Evolutionary conservation across 1,139 yeast species (phyloP), one percentile per base, ranked within the genome.

Genomic region (Blastobotrys indianensis): DNA sequence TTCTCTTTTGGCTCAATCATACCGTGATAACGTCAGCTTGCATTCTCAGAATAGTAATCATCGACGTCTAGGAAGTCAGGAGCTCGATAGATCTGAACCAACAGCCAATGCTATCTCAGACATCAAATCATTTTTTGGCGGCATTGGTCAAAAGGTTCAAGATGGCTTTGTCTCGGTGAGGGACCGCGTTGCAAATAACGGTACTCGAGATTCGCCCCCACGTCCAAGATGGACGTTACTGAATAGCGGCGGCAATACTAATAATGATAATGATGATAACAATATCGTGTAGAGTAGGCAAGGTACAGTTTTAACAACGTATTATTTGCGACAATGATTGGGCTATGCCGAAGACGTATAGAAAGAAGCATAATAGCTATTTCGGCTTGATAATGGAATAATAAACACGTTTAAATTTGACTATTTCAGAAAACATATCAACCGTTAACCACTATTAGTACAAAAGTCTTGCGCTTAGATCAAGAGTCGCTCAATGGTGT

Each of bases 401-500:
- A 20, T 20, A 20, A n/a, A n/a, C n/a, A n/a, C n/a, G n/a, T n/a
- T n/a, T 20, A 20, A 7, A 20, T 20, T 20, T 20, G 25, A 20
- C 7, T 20, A 20, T 20, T 20, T 4, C 7, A 43, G 31, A 12
- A 34, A n/a, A 9, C 42, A 34, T 29, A 40, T 44, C 4, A 23
- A 17, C 31, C 28, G 31, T 37, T 16, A 35, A 35, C 30, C 20
- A 12, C 11, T 23, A 38, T 33, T 29, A 25, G 23, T 32, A 37
- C 33, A 28, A 23, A 12, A 25, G 5, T n/a, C 25, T 16, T 6
- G 11, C 12, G 17, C 57, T 72, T 83, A 92, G 68, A 92, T 92
- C 72, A 94, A 82, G 70, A 94, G 81, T 64, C 97, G 86, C 77
- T 94, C 98, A 70, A 94, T 92, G 85, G 90, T 90, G 76, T 92